Conservation (phyloP, 139 green algal species). For the Picochlorum sp. region DNA sequence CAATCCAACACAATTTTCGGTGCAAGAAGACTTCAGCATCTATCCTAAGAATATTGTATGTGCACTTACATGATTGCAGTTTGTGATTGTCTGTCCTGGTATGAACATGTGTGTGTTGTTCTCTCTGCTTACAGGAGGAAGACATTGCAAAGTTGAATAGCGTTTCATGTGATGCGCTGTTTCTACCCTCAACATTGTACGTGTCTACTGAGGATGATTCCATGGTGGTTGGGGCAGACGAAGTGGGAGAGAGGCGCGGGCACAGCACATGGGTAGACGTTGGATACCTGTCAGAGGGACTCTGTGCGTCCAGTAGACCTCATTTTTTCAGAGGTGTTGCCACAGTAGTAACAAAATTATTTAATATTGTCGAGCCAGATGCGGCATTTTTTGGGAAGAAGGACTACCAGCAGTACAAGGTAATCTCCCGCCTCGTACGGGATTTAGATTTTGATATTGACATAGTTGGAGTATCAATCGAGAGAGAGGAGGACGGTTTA, state of each 20-base stretch:
- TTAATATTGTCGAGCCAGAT: constrained; percentile 94
- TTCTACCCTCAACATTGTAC: constrained; percentile 38
- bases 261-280: constrained; percentile 79
- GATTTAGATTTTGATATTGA: constrained; percentile 85
- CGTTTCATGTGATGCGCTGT: constrained; percentile 63
- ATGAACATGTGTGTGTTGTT: background rate
- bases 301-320: constrained; percentile 77
- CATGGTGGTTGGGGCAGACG: constrained; percentile 48
- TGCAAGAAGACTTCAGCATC: constrained; percentile 87
- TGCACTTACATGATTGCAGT: background rate
- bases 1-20: constrained; percentile 86
- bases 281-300: constrained; percentile 64
- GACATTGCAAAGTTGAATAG: constrained; percentile 65
- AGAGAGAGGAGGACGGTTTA: constrained; percentile 82
- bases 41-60: constrained; percentile 75
- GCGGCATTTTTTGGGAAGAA: constrained; percentile 92
- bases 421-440: constrained; percentile 79
- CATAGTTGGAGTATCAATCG: constrained; percentile 79
- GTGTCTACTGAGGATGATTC: constrained; percentile 10
- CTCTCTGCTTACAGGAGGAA: constrained; percentile 35
- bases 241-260: constrained; percentile 20
- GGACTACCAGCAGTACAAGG: constrained; percentile 94
- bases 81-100: constrained; percentile 13
- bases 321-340: constrained; percentile 96
- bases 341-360: constrained; percentile 95